A percentile compares a stretch with the other conserved stretches of the same genome.
phyloP scores from a whole-genome alignment of 768 basidiomycete species.

The Thelephora aurantiotincta region DNA sequence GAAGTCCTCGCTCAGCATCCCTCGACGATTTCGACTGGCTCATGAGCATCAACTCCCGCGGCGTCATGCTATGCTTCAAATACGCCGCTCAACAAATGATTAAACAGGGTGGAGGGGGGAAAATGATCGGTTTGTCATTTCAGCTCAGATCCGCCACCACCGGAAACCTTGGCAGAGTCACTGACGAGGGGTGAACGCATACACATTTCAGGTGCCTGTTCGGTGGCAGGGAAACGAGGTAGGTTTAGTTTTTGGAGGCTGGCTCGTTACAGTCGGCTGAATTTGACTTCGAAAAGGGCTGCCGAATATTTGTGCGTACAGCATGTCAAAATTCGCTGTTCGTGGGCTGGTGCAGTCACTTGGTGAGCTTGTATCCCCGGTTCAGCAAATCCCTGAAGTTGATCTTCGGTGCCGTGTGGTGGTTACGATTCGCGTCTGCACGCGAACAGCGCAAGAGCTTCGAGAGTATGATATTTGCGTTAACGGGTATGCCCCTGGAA shows the following conservation, averaged over 20 bases:
- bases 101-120: constrained; percentile 23
- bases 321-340: constrained; percentile 14
- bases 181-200: not conserved
- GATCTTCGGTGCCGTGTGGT: too few relatives aligned
- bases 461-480: constrained; percentile 12
- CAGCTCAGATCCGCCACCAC: not conserved
- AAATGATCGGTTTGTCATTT: constrained; percentile 20
- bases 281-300: not conserved
- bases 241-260: not conserved
- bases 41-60: constrained; percentile 19
- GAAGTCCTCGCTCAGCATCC: constrained; percentile 2
- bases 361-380: constrained; percentile 4
- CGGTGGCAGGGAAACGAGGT: constrained; percentile 9
- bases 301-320: constrained; percentile 6
- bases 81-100: constrained; percentile 26
- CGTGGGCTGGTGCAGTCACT: constrained; percentile 14
- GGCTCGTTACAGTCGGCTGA: not conserved
- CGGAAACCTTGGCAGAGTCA: not conserved
- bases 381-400: not conserved
- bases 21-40: constrained; percentile 12
- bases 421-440: not conserved
- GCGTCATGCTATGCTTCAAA: constrained; percentile 24
- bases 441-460: constrained; percentile 12
- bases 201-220: constrained; percentile 9
- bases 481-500: constrained; percentile 15